Percentiles rank a stretch among this genome's conserved stretches.
phyloP scores from a whole-genome alignment of 306 rosid genomes.

The Psophocarpus tetragonolobus region DNA sequence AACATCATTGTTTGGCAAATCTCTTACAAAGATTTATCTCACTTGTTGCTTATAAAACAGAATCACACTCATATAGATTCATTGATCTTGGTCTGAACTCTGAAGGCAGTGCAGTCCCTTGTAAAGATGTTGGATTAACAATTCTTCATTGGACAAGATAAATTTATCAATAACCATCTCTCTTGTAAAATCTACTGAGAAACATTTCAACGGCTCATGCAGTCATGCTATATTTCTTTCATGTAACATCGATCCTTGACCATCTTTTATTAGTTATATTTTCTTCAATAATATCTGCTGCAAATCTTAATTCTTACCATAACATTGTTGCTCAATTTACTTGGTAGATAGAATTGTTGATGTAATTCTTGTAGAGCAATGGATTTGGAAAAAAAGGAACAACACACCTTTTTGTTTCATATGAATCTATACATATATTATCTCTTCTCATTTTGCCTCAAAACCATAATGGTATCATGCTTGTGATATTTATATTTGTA shows the following conservation, averaged over 20 bases:
- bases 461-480: not conserved
- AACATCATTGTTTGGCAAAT: constrained; percentile 21
- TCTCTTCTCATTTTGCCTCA: not conserved
- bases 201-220: not conserved
- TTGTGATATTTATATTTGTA: not conserved
- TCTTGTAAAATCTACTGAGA: not conserved
- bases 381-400: not conserved
- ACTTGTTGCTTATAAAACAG: constrained; percentile 25
- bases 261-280: not conserved
- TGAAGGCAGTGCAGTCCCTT: constrained; percentile 27
- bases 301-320: not conserved
- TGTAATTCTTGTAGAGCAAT: not conserved
- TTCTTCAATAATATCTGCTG: constrained; percentile 1
- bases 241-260: not conserved
- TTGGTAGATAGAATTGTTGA: not conserved
- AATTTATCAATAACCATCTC: not conserved
- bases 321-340: not conserved
- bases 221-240: constrained; percentile 1
- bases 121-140: constrained; percentile 44
- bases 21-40: not conserved
- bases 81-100: constrained; percentile 27
- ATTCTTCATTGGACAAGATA: constrained; percentile 25
- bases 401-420: not conserved
- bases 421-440: not conserved
- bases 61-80: constrained; percentile 42